phyloP scores from a whole-genome alignment of 495 filamentous ascomycete genomes.

The Wilcoxina mikolae region DNA sequence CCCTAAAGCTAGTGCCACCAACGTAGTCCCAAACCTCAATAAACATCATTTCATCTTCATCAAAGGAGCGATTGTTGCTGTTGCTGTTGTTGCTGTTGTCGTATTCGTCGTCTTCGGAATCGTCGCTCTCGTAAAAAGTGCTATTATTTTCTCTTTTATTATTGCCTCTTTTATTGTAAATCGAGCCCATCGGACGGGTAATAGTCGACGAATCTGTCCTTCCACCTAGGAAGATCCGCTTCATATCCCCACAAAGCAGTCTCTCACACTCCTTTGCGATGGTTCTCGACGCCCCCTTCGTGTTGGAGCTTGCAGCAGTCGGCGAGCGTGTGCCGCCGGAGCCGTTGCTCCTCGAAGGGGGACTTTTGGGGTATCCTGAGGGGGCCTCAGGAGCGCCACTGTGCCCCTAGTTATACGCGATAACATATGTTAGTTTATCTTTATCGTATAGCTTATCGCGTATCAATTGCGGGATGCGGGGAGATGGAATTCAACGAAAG shows the following conservation, averaged over 20 bases:
- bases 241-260: conserved; percentile 93
- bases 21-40: conserved; percentile 84
- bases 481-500: background rate
- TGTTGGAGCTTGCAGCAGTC: conserved; percentile 29
- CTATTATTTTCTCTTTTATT: background rate
- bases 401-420: conserved; percentile 45
- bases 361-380: conserved; percentile 37
- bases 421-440: conserved; percentile 8
- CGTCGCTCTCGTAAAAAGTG: conserved; percentile 14
- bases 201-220: conserved; percentile 51
- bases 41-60: conserved; percentile 34
- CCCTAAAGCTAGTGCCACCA: conserved; percentile 65
- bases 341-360: conserved; percentile 13
- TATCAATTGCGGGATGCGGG: no score
- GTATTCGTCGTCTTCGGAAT: conserved; percentile 31
- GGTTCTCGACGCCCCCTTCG: conserved; percentile 81
- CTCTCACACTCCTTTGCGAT: conserved; percentile 99
- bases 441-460: no score
- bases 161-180: conserved; percentile 25
- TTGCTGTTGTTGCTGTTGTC: conserved; percentile 16
- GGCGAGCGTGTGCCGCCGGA: conserved; percentile 21
- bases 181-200: conserved; percentile 62
- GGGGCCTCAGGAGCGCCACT: conserved; percentile 97
- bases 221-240: conserved; percentile 89
- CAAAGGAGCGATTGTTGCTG: conserved; percentile 31